Base-by-base conservation (phyloP, 2,329 filamentous ascomycete genomes). In the Conoideocrella luteorostrata region DNA sequence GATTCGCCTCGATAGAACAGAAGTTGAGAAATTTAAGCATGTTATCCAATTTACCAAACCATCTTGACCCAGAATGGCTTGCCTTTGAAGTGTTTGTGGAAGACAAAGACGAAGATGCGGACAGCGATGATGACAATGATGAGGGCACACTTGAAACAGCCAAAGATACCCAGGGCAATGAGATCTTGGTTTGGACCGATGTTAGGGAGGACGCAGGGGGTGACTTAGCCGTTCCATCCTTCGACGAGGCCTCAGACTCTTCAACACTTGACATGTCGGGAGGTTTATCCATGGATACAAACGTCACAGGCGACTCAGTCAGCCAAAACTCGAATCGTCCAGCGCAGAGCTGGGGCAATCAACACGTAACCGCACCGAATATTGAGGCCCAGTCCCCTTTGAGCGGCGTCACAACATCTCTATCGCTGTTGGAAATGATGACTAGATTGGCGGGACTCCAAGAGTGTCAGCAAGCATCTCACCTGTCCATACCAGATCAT, bases 401-500 rank as follows among this genome's bases (percentile, higher is more conserved):
- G 48, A 67, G 69, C 21, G 63, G 69, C n/a, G 72, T 79, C 45
- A 69, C 67, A 2, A 74, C 66, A 52, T 83, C 72, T 51, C 65
- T 74, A 50, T 95, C 90, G 2, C 77, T 95, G 7, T 77, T 96
- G 43, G 90, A 96, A 63, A 93, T 91, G 71, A 72, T 95, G 24
- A 78, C 95, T 37, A 87, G 91, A 33, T 75, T 96, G 37, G 83
- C 86, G 4, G 88, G 88, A 18, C 77, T 95, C 12, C 90, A 95
- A 59, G 88, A 95, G 67, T 95, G 93, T 62, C 86, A 95, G 59
- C 90, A 96, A 69, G 77, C 80, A 32, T 89, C 87, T 0, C 89
- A 95, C 56, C 75, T 95, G n/a, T 79, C 88, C 6, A 93, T 95
- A 48, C 86, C 86, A 1, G 90, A 96, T 59, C 87, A 95, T 54